phyloP scores from a whole-genome alignment of 208 protist genomes.

The Herpetomonas tarakana region DNA sequence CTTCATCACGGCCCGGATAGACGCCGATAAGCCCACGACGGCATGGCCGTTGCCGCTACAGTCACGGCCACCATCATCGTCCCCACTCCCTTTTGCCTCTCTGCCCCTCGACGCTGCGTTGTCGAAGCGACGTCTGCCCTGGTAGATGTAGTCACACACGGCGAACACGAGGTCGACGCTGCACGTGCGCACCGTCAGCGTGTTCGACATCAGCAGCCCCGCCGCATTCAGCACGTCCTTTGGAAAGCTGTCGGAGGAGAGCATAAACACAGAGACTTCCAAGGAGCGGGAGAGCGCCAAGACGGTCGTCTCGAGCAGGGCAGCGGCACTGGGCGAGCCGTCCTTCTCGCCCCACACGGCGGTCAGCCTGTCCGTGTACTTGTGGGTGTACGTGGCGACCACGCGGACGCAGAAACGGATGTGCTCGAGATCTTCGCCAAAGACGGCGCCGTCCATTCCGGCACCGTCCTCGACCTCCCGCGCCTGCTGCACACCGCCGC shows the following conservation, averaged over 20 bases:
- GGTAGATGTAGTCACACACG: slow-evolving; percentile 37
- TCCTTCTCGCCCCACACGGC: slow-evolving; percentile 8
- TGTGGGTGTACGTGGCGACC: slow-evolving; percentile 79
- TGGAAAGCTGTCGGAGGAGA: slow-evolving; percentile 58
- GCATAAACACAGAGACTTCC: slow-evolving; percentile 56
- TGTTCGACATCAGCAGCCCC: slow-evolving; percentile 70
- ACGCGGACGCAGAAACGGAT: slow-evolving; percentile 83
- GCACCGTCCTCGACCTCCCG: slow-evolving; percentile 3
- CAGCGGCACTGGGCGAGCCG: background rate
- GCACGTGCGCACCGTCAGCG: slow-evolving; percentile 64
- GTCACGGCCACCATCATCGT: background rate
- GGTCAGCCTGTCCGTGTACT: slow-evolving; percentile 48
- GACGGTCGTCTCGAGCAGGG: slow-evolving; percentile 3
- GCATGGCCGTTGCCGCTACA: background rate
- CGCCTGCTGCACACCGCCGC: background rate
- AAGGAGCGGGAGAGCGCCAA: slow-evolving; percentile 34
- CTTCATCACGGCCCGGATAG: slow-evolving; percentile 16
- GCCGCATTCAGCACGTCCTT: slow-evolving; percentile 89
- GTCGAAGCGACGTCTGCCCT: background rate
- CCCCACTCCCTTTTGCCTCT: background rate
- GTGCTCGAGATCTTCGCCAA: slow-evolving; percentile 81
- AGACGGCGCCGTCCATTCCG: slow-evolving; percentile 23
- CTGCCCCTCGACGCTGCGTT: background rate
- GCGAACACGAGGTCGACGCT: slow-evolving; percentile 37
- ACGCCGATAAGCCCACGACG: background rate